A percentile compares a stretch with the other conserved stretches of the same genome.
These are phyloP conservation scores for Gracilariopsis chorda DNA, from an alignment of 23 red algal genomes.

Conservation along the genomic window DNA sequence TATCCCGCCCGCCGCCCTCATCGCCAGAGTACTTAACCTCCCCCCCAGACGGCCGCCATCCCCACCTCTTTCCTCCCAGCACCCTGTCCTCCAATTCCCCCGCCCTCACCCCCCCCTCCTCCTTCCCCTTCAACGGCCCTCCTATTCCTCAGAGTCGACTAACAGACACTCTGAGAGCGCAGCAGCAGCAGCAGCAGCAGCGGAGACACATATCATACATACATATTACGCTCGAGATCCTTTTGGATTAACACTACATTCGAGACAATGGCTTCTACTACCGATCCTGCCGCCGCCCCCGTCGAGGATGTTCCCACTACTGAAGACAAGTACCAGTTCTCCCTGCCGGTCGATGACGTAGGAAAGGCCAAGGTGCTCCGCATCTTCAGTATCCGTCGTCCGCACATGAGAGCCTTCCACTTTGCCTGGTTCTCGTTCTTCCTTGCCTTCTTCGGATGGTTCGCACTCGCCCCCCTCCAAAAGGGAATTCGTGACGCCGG, in stretches of 20 bases:
- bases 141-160: neutral
- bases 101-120: neutral
- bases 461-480: constrained; percentile 86
- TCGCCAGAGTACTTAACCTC: neutral
- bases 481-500: constrained; percentile 33
- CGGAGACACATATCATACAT: too few relatives aligned
- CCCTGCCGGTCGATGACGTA: constrained; percentile 73
- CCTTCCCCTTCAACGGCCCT: neutral
- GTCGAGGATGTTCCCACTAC: neutral
- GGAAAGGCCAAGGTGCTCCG: constrained; percentile 51
- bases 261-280: neutral
- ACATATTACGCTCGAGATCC: too few relatives aligned
- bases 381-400: constrained; percentile 45
- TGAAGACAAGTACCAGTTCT: neutral
- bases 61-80: neutral
- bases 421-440: constrained; percentile 98
- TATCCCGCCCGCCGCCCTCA: neutral
- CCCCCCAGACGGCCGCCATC: too few relatives aligned
- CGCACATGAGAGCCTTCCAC: constrained; percentile 95
- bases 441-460: constrained; percentile 98
- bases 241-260: too few relatives aligned
- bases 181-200: too few relatives aligned
- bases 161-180: too few relatives aligned
- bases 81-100: neutral
- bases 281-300: neutral